Percentiles rank a stretch among this genome's conserved stretches.
Conservation (phyloP, 1,284 basidiomycete genomes). For the Papiliotrema terrestris region DNA sequence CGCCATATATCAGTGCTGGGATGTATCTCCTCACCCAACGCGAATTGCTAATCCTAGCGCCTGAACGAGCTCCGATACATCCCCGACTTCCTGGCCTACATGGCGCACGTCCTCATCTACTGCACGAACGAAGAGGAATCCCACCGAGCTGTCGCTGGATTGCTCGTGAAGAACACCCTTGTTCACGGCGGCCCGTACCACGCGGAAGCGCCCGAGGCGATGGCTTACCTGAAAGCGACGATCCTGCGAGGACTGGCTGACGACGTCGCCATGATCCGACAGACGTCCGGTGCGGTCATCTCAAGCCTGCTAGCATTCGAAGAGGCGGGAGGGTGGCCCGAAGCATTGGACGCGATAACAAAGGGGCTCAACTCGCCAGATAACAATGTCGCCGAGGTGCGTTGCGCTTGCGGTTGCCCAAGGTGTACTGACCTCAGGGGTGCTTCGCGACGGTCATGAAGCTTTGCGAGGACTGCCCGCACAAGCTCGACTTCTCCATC, state of each 20-base stretch:
- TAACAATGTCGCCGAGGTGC: slow-evolving; percentile 75
- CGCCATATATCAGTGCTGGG: background rate
- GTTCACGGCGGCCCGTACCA: slow-evolving; percentile 25
- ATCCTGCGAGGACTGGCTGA: slow-evolving; percentile 79
- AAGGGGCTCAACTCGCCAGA: slow-evolving; percentile 70
- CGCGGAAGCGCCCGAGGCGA: slow-evolving; percentile 48
- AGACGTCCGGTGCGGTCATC: slow-evolving; percentile 86
- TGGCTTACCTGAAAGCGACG: slow-evolving; percentile 74
- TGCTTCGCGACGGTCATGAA: slow-evolving; percentile 94
- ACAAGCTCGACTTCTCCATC: slow-evolving; percentile 90
- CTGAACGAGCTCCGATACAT: slow-evolving; percentile 81
- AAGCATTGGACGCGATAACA: slow-evolving; percentile 79
- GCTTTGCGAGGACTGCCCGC: slow-evolving; percentile 94
- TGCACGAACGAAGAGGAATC: slow-evolving; percentile 68
- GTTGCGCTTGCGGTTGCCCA: slow-evolving; percentile 36
- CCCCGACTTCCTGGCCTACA: slow-evolving; percentile 94
- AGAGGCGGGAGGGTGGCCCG: slow-evolving; percentile 86
- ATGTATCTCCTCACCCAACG: background rate
- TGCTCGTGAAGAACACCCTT: slow-evolving; percentile 91
- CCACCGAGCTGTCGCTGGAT: slow-evolving; percentile 91
- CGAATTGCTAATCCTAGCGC: slow-evolving; percentile 58
- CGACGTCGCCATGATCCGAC: slow-evolving; percentile 75
- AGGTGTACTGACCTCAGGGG: slow-evolving; percentile 56
- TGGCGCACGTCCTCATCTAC: slow-evolving; percentile 84
- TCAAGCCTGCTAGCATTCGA: slow-evolving; percentile 78